phyloP scores from a whole-genome alignment of 1,139 yeast genomes.

The Debaryomyces psychrophilus region DNA sequence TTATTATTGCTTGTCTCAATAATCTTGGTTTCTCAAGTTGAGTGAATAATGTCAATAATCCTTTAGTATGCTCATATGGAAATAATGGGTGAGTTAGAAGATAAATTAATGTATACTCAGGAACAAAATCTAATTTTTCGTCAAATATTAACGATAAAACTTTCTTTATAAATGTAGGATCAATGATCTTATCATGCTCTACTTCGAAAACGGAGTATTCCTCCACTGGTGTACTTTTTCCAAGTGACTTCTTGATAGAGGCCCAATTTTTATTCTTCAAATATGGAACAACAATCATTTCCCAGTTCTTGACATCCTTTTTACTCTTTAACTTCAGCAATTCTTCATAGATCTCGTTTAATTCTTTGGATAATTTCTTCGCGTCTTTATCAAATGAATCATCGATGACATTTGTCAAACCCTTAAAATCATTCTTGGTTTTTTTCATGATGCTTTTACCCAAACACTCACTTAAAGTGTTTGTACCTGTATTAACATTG shows the following conservation, averaged over 20 bases:
- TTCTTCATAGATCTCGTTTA: conserved; percentile 26
- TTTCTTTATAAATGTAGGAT: conserved; percentile 55
- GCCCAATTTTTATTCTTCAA: conserved; percentile 35
- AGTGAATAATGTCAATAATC: conserved; percentile 53
- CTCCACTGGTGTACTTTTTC: conserved; percentile 16
- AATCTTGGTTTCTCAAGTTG: conserved; percentile 54
- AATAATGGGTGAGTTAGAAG: conserved; percentile 85
- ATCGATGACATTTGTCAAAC: conserved; percentile 33
- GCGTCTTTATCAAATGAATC: conserved; percentile 26
- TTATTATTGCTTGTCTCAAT: conserved; percentile 77
- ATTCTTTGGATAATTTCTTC: conserved; percentile 23
- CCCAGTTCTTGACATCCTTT: conserved; percentile 32
- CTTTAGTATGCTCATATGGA: conserved; percentile 61
- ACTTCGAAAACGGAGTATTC: conserved; percentile 56
- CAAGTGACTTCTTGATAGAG: conserved; percentile 23
- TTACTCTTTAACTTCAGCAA: conserved; percentile 24
- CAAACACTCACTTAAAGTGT: conserved; percentile 70
- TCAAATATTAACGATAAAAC: conserved; percentile 48
- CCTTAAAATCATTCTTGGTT: conserved; percentile 23
- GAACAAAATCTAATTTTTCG: conserved; percentile 37
- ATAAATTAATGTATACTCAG: conserved; percentile 68
- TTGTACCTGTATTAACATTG: conserved; percentile 68
- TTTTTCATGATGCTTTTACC: conserved; percentile 57
- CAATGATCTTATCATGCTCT: conserved; percentile 70
- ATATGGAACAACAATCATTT: conserved; percentile 36